A percentile compares a stretch with the other conserved stretches of the same genome.
Conservation (phyloP, 2,329 filamentous ascomycete genomes). For the Lasiodiplodia sp. region DNA sequence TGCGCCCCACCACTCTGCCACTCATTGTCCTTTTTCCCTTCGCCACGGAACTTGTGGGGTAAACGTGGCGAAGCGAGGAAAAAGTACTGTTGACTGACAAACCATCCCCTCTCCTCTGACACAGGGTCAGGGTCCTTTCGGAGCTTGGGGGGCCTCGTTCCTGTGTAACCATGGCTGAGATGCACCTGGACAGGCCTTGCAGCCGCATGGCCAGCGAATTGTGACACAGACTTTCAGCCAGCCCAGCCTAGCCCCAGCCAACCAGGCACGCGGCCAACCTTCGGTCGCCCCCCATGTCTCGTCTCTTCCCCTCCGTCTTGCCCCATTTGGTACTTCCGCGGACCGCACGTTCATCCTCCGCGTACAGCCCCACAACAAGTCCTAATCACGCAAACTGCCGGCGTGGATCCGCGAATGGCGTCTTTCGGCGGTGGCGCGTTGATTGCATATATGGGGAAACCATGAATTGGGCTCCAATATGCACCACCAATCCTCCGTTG, state of each 20-base stretch:
- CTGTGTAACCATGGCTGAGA: not conserved
- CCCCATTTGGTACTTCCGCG: not conserved
- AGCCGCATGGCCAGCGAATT: not conserved
- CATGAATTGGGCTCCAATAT: not conserved
- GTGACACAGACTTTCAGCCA: not conserved
- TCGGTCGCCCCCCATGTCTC: not conserved
- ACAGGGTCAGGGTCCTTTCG: conserved; percentile 47
- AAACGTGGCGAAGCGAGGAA: conserved; percentile 30
- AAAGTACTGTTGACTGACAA: not conserved
- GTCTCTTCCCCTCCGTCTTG: not conserved
- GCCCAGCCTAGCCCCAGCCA: not conserved
- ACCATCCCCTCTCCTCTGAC: conserved; percentile 29
- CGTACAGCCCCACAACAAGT: not conserved
- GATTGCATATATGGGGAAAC: not conserved
- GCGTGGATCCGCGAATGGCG: not conserved
- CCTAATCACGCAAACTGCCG: not conserved
- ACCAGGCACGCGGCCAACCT: not conserved
- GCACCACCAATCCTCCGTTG: not conserved
- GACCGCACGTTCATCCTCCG: not conserved
- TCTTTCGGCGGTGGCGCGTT: not conserved
- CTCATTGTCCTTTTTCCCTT: not conserved
- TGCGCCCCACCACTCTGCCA: not conserved
- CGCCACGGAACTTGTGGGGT: not conserved
- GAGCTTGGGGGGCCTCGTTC: not conserved
- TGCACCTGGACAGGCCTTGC: not conserved